Evolutionary conservation across 106 monocot species (phyloP).

Genomic region (Dendrobium nobile): DNA sequence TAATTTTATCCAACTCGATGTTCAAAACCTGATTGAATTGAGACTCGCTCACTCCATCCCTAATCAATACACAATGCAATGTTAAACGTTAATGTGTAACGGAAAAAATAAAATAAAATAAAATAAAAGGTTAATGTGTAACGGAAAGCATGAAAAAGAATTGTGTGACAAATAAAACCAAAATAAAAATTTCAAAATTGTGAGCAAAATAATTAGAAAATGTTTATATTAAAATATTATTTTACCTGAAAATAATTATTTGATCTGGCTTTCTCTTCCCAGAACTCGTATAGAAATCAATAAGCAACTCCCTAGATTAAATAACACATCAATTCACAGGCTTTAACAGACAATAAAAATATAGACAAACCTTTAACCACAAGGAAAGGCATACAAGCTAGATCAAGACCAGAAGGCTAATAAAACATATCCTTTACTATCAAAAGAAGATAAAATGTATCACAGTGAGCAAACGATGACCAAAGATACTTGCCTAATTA

Average conservation of each 20-base stretch:
- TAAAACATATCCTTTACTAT: background rate
- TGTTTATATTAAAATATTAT: background rate
- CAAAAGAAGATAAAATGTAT: background rate
- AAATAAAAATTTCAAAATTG: background rate
- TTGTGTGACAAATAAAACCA: background rate
- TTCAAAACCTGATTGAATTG: conserved; percentile 91
- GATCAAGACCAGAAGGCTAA: background rate
- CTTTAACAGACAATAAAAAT: background rate
- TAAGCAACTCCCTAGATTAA: conserved; percentile 51
- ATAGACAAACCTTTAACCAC: background rate
- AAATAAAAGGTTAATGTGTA: too few species aligned
- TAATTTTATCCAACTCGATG: conserved; percentile 92
- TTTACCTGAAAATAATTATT: conserved; percentile 84
- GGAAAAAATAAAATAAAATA: too few species aligned
- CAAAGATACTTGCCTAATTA: conserved; percentile 36
- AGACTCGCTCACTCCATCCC: conserved; percentile 97
- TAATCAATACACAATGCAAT: conserved; percentile 13
- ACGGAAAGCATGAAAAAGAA: too few species aligned
- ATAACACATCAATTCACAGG: background rate
- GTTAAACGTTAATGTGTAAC: background rate
- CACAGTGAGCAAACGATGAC: background rate
- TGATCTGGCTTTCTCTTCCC: conserved; percentile 72
- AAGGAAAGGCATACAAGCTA: background rate
- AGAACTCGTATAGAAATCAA: conserved; percentile 82
- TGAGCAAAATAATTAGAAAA: background rate